phyloP scores from a whole-genome alignment of 108 stramenopile genomes.

The Cylindrotheca fusiformis region DNA sequence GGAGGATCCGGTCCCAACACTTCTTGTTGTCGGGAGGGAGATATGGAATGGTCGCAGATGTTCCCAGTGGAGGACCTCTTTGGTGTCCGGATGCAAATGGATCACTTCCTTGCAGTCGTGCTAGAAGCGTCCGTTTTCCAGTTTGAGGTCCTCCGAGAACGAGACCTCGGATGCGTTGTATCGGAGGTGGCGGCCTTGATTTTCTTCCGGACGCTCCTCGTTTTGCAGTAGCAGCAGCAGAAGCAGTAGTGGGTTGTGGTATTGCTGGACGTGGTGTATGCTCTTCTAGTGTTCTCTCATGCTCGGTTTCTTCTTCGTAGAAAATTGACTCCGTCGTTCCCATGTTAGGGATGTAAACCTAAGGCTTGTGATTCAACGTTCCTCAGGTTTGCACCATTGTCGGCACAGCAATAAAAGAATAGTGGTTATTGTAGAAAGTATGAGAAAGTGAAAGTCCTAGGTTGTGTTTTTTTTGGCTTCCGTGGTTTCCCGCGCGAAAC shows the following conservation, averaged over 20 bases:
- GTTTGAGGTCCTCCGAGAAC: conserved; percentile 43
- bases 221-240: neutral
- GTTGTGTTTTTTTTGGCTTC: too few species aligned
- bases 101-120: conserved; percentile 47
- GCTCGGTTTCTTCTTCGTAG: conserved; percentile 10
- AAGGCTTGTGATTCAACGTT: too few species aligned
- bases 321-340: conserved; percentile 40
- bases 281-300: neutral
- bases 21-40: conserved; percentile 18
- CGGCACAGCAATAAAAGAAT: too few species aligned
- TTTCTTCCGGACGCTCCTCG: neutral
- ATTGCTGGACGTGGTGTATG: neutral
- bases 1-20: conserved; percentile 34
- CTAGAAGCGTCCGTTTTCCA: conserved; percentile 47
- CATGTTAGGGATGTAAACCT: conserved; percentile 26
- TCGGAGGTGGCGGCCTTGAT: conserved; percentile 11
- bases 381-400: too few species aligned
- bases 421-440: too few species aligned
- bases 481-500: too few species aligned
- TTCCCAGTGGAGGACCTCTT: neutral
- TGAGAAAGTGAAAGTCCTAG: too few species aligned
- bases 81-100: conserved; percentile 25
- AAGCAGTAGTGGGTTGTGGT: neutral
- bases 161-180: conserved; percentile 20
- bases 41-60: conserved; percentile 31